These are phyloP conservation scores for Mycena capillaripes DNA, from an alignment of 768 basidiomycete genomes.

Conservation along the genomic window DNA sequence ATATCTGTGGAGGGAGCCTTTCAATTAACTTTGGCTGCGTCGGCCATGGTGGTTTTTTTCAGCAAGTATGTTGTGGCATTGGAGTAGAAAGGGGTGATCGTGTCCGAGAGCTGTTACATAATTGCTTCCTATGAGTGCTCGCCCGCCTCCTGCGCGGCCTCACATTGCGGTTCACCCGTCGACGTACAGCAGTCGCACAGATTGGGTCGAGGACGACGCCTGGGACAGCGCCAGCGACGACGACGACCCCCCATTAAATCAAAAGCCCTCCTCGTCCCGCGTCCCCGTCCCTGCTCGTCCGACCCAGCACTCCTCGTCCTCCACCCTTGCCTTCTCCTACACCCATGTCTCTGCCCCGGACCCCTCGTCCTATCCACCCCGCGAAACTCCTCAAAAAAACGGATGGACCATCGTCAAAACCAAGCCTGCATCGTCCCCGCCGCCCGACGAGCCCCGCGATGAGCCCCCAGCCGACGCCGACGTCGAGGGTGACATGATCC, in stretches of 20 bases:
- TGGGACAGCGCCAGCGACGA: conserved; percentile 82
- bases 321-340: conserved; percentile 83
- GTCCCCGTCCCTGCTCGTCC: conserved; percentile 57
- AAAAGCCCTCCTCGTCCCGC: conserved; percentile 69
- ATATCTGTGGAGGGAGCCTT: too few species aligned
- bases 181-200: conserved; percentile 51
- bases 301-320: conserved; percentile 67
- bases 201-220: conserved; percentile 90
- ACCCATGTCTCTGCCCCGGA: conserved; percentile 84
- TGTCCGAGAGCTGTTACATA: too few species aligned
- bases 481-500: conserved; percentile 81
- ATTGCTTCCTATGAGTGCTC: conserved; percentile 67
- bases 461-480: conserved; percentile 66
- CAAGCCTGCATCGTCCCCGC: conserved; percentile 33
- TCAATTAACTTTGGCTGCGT: too few species aligned
- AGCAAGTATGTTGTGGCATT: too few species aligned
- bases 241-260: conserved; percentile 55
- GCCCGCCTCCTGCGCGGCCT: conserved; percentile 80
- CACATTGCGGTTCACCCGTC: conserved; percentile 76
- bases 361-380: conserved; percentile 81
- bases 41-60: too few species aligned
- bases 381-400: conserved; percentile 60
- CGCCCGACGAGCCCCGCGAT: conserved; percentile 38
- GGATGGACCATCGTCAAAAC: conserved; percentile 86
- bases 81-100: too few species aligned